A percentile compares a stretch with the other conserved stretches of the same genome.
These are phyloP conservation scores for Debaryomyces tyrocola DNA, from an alignment of 805 yeast species.

Conservation along the genomic window DNA sequence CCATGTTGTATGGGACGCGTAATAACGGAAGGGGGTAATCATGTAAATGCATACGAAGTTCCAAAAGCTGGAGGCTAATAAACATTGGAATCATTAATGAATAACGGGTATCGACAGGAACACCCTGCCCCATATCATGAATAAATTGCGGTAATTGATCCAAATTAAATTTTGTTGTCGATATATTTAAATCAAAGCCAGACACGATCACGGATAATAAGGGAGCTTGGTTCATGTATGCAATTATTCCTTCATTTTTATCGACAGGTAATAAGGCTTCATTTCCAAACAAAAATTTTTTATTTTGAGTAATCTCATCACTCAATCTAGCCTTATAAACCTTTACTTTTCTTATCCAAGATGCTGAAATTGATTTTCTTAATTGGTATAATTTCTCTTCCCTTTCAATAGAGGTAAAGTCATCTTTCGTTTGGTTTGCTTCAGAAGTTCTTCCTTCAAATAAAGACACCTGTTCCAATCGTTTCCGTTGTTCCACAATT, in stretches of 20 bases:
- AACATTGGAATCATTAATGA: slow-evolving; percentile 67
- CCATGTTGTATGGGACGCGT: slow-evolving; percentile 54
- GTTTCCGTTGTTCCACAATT: slow-evolving; percentile 36
- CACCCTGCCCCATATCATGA: slow-evolving; percentile 75
- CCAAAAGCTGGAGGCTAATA: slow-evolving; percentile 56
- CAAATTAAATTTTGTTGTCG: slow-evolving; percentile 27
- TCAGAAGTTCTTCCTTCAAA: slow-evolving; percentile 17
- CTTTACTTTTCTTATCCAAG: slow-evolving; percentile 72
- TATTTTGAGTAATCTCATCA: slow-evolving; percentile 37
- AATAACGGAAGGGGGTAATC: slow-evolving; percentile 87
- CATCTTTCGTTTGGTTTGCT: background rate
- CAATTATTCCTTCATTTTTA: slow-evolving; percentile 24
- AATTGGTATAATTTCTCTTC: slow-evolving; percentile 28
- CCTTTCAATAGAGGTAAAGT: slow-evolving; percentile 8
- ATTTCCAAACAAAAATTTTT: slow-evolving; percentile 34
- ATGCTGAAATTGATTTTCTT: slow-evolving; percentile 49
- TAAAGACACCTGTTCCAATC: slow-evolving; percentile 28
- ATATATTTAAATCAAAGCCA: slow-evolving; percentile 22
- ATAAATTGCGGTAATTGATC: slow-evolving; percentile 58
- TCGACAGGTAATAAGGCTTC: slow-evolving; percentile 21
- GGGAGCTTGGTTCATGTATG: slow-evolving; percentile 37
- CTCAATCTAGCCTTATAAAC: slow-evolving; percentile 40
- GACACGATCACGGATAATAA: slow-evolving; percentile 31
- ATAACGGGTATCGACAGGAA: slow-evolving; percentile 69
- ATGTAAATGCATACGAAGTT: slow-evolving; percentile 67